Percentiles rank a stretch among this genome's conserved stretches.
Conservation (phyloP, 495 filamentous ascomycete species). For the Chaetomium cochliodes region DNA sequence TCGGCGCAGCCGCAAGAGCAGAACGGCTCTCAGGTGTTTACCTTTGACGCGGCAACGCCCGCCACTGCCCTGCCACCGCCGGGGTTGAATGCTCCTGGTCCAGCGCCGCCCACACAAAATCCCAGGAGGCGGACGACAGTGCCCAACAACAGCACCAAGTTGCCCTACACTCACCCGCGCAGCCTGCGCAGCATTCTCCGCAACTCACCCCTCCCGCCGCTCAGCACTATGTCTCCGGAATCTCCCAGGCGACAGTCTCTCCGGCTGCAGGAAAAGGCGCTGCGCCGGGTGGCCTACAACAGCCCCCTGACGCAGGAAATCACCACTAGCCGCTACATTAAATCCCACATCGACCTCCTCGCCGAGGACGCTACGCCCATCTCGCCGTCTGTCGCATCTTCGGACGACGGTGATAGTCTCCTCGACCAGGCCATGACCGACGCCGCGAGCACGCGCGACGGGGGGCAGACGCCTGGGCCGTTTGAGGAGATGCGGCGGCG, state of each 20-base stretch:
- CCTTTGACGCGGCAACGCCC: slow-evolving; percentile 33
- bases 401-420: slow-evolving; percentile 29
- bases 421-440: slow-evolving; percentile 53
- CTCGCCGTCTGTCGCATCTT: slow-evolving; percentile 39
- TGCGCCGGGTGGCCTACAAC: slow-evolving; percentile 53
- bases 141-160: slow-evolving; percentile 25
- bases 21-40: slow-evolving; percentile 38
- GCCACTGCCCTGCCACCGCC: slow-evolving; percentile 5
- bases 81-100: slow-evolving; percentile 26
- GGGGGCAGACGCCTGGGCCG: slow-evolving; percentile 55
- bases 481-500: slow-evolving; percentile 58
- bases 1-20: slow-evolving; percentile 47
- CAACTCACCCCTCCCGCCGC: slow-evolving; percentile 65
- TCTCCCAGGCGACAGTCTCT: slow-evolving; percentile 49
- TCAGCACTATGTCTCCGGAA: slow-evolving; percentile 43
- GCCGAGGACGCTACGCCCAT: slow-evolving; percentile 51
- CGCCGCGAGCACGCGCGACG: slow-evolving; percentile 45
- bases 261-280: slow-evolving; percentile 49
- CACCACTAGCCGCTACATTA: slow-evolving; percentile 54
- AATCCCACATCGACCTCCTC: slow-evolving; percentile 56
- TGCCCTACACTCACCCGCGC: slow-evolving; percentile 65
- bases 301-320: slow-evolving; percentile 55
- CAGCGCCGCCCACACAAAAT: slow-evolving; percentile 31
- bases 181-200: slow-evolving; percentile 71
- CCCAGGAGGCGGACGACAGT: slow-evolving; percentile 43